Conservation (phyloP, 176 grass and related monocot species). For the Oryza meyeriana region DNA sequence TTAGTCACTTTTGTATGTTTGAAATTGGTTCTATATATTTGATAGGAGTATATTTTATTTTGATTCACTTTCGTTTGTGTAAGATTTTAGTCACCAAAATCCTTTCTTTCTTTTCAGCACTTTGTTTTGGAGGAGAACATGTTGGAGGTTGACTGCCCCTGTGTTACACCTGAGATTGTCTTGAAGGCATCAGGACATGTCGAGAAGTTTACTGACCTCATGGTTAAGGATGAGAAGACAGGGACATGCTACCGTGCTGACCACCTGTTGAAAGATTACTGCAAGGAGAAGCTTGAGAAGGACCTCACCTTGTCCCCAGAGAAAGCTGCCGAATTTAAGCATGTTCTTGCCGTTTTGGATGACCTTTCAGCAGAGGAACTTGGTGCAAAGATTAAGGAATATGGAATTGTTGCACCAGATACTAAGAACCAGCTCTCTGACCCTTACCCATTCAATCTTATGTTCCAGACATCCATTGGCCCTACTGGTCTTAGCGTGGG, state of each 20-base stretch:
- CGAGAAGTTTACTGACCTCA: constrained; percentile 84
- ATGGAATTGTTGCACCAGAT: constrained; percentile 69
- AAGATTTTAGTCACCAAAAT: neutral
- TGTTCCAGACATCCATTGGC: constrained; percentile 89
- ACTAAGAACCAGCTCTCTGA: constrained; percentile 72
- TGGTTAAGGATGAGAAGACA: constrained; percentile 89
- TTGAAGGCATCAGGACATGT: constrained; percentile 85
- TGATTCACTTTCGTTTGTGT: neutral
- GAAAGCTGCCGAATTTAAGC: constrained; percentile 56
- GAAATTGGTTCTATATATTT: neutral
- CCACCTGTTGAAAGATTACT: constrained; percentile 73
- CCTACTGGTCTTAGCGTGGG: constrained; percentile 68
- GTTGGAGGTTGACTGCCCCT: constrained; percentile 85
- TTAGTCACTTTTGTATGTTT: neutral
- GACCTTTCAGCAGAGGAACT: constrained; percentile 68
- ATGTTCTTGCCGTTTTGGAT: constrained; percentile 57
- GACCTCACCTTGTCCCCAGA: constrained; percentile 58
- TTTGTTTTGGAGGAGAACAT: constrained; percentile 88
- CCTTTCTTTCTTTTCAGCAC: constrained; percentile 42
- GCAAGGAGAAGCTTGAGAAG: constrained; percentile 88
- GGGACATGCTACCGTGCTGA: constrained; percentile 83
- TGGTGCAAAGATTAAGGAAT: constrained; percentile 70
- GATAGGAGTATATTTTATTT: neutral
- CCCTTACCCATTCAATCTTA: constrained; percentile 88
- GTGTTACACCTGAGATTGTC: constrained; percentile 70